phyloP scores from a whole-genome alignment of 345 rosid species.

The Citrus cavaleriei region DNA sequence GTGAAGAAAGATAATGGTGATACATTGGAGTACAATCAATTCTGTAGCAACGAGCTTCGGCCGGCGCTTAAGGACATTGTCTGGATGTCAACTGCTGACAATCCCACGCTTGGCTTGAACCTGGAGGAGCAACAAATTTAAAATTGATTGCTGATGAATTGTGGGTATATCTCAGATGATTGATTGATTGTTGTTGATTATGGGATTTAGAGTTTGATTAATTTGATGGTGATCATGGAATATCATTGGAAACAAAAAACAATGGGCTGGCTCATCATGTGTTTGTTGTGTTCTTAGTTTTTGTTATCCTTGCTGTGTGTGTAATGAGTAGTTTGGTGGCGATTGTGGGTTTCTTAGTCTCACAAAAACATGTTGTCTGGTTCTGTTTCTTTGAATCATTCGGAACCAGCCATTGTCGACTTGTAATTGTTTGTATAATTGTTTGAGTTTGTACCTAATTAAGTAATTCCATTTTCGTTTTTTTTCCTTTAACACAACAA shows the following conservation, averaged over 20 bases:
- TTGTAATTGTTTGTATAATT: no score
- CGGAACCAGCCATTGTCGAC: neutral
- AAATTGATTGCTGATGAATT: neutral
- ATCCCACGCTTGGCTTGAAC: conserved; percentile 44
- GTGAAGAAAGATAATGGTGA: conserved; percentile 92
- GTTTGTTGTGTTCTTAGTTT: neutral
- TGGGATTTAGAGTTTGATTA: neutral
- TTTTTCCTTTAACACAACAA: no score
- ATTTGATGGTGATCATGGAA: neutral
- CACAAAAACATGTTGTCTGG: no score
- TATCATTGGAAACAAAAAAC: neutral
- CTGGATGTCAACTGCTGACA: conserved; percentile 53
- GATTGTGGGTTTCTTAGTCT: neutral
- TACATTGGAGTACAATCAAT: conserved; percentile 81
- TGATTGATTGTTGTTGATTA: neutral
- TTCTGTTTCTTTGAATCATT: neutral
- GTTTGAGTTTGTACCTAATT: neutral
- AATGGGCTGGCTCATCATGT: neutral
- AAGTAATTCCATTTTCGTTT: no score
- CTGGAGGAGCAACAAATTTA: neutral
- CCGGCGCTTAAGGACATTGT: conserved; percentile 90
- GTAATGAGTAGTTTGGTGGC: neutral
- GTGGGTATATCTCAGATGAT: neutral
- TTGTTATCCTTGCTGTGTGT: neutral
- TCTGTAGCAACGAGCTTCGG: conserved; percentile 77